A percentile compares a stretch with the other conserved stretches of the same genome.
Evolutionary conservation across 805 yeast genomes (phyloP).

Genomic region (Candida piceae): DNA sequence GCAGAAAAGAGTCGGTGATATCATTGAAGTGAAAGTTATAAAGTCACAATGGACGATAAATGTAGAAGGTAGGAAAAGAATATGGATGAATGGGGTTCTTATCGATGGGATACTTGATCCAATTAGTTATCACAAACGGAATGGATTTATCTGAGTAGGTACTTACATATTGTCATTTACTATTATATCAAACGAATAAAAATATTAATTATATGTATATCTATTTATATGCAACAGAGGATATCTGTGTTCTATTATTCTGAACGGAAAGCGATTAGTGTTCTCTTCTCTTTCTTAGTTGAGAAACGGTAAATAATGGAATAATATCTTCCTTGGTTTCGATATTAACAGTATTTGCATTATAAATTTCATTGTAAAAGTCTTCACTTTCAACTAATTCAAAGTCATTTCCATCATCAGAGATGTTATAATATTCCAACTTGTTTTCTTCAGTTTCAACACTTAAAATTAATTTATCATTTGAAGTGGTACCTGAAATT

Average conservation of each 20-base stretch:
- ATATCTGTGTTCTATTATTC: no score
- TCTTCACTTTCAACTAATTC: conserved; percentile 9
- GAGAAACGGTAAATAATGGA: conserved; percentile 49
- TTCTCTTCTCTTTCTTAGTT: conserved; percentile 61
- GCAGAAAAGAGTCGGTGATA: conserved; percentile 26
- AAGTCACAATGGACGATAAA: conserved; percentile 39
- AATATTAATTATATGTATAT: no score
- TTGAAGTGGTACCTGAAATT: conserved; percentile 22
- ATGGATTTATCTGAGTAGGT: conserved; percentile 20
- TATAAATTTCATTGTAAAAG: conserved; percentile 29
- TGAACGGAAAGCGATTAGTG: no score
- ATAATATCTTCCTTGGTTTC: conserved; percentile 35
- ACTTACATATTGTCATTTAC: not conserved
- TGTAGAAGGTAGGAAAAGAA: conserved; percentile 12
- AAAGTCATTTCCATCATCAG: conserved; percentile 19
- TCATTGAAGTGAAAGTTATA: conserved; percentile 38
- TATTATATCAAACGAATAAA: no score
- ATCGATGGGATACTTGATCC: conserved; percentile 26
- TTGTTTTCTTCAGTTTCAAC: conserved; percentile 18
- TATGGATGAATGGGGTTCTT: conserved; percentile 25
- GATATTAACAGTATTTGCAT: conserved; percentile 31
- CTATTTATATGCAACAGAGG: no score
- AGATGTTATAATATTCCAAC: conserved; percentile 21
- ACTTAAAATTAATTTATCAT: conserved; percentile 22
- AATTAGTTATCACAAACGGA: conserved; percentile 15